Percentiles rank a stretch among this genome's conserved stretches.
phyloP scores from a whole-genome alignment of 1,284 basidiomycete genomes.

The Ganoderma lucidum region DNA sequence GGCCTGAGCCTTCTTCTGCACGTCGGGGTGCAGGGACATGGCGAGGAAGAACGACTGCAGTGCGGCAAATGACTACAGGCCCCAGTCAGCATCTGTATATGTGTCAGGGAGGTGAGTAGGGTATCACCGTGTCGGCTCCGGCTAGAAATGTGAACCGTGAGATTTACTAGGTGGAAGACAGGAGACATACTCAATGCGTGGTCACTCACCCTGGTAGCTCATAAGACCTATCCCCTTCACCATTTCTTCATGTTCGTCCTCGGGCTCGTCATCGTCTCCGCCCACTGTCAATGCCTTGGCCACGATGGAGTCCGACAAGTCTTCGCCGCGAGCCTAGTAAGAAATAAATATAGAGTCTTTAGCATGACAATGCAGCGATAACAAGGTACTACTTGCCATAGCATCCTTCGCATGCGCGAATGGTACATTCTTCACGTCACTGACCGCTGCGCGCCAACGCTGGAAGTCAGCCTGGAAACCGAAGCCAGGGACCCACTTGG shows the following conservation, averaged over 20 bases:
- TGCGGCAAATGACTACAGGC: conserved; percentile 33
- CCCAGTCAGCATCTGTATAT: background rate
- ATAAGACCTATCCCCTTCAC: background rate
- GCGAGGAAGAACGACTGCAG: conserved; percentile 31
- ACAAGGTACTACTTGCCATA: conserved; percentile 5
- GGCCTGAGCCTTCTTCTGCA: conserved; percentile 35
- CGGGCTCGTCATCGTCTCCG: background rate
- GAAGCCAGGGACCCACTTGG: conserved; percentile 25
- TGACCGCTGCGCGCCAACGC: conserved; percentile 11
- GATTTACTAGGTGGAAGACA: background rate
- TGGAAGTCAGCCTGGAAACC: conserved; percentile 3
- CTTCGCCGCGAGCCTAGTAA: background rate
- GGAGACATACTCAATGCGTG: no score
- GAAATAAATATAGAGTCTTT: background rate
- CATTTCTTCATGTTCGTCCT: background rate
- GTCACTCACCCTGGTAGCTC: background rate
- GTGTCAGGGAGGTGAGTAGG: background rate
- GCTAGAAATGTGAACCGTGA: background rate
- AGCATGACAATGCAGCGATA: background rate
- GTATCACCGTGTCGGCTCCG: background rate
- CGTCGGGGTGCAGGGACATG: conserved; percentile 33
- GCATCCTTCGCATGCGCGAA: conserved; percentile 6
- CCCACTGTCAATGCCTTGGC: background rate
- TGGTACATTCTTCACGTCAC: conserved; percentile 18
- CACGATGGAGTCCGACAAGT: background rate